These are phyloP conservation scores for Globisporangium ultimum DNA, from an alignment of 352 stramenopile species.

Conservation along the genomic window DNA sequence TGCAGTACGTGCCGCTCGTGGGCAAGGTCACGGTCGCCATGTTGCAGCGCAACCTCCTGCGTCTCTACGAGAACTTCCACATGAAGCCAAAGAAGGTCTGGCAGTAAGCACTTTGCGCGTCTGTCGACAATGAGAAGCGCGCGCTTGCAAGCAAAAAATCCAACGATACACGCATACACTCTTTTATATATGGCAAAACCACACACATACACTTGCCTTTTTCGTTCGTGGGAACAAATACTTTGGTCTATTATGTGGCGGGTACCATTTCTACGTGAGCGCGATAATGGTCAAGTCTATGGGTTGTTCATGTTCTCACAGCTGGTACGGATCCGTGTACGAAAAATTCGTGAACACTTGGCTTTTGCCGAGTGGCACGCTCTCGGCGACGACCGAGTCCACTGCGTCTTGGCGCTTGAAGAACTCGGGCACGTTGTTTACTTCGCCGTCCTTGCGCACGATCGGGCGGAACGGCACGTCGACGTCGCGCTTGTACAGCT, in stretches of 20 bases:
- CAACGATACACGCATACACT: background rate
- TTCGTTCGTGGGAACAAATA: background rate
- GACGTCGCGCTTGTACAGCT: conserved; percentile 73
- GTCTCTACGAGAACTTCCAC: conserved; percentile 96
- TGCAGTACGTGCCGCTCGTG: conserved; percentile 95
- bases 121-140: too few species aligned
- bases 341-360: conserved; percentile 79
- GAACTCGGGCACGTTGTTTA: conserved; percentile 78
- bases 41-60: conserved; percentile 94
- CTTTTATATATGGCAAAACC: background rate
- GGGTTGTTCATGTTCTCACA: conserved; percentile 17
- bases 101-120: conserved; percentile 36
- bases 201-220: background rate
- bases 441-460: conserved; percentile 65
- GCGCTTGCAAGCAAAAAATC: background rate
- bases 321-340: conserved; percentile 69
- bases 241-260: background rate
- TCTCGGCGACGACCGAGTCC: conserved; percentile 58
- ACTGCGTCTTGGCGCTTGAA: conserved; percentile 78
- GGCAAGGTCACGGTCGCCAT: conserved; percentile 97
- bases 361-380: conserved; percentile 52
- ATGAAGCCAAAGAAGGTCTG: conserved; percentile 84
- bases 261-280: conserved; percentile 1
- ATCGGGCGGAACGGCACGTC: conserved; percentile 60
- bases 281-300: background rate